A percentile compares a stretch with the other conserved stretches of the same genome.
Evolutionary conservation across 352 stramenopile species (phyloP).

Genomic region (Pelagophyceae sp.): DNA sequence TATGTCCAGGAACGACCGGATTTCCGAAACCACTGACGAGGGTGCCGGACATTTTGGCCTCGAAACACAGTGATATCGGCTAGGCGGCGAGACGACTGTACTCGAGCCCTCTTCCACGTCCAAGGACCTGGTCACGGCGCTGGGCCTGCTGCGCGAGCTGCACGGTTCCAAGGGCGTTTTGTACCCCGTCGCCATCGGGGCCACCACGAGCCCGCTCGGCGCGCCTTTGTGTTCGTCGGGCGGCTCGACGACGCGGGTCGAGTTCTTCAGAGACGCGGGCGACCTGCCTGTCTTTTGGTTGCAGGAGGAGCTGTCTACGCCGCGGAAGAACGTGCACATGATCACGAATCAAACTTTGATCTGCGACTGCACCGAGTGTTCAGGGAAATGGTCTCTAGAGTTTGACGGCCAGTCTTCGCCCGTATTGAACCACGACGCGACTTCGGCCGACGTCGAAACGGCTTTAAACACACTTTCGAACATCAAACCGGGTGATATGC

Average conservation of each 20-base stretch:
- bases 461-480: slow-evolving; percentile 16
- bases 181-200: neutral
- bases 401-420: slow-evolving; percentile 20
- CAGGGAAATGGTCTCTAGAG: slow-evolving; percentile 1
- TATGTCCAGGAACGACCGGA: too few relatives aligned
- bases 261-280: slow-evolving; percentile 21
- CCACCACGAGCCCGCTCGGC: neutral
- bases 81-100: too few relatives aligned
- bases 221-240: slow-evolving; percentile 16
- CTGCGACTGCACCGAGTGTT: slow-evolving; percentile 5
- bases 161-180: neutral
- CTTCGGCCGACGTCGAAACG: slow-evolving; percentile 17
- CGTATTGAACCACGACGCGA: slow-evolving; percentile 7
- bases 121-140: slow-evolving; percentile 8
- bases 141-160: neutral
- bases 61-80: too few relatives aligned
- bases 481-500: neutral
- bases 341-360: slow-evolving; percentile 21
- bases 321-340: neutral
- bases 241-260: slow-evolving; percentile 10
- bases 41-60: too few relatives aligned
- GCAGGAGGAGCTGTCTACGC: neutral
- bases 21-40: too few relatives aligned
- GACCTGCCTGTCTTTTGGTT: slow-evolving; percentile 21
- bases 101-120: neutral